Base-by-base conservation (phyloP, 768 basidiomycete genomes). In the Tricholoma hemisulphureum region DNA sequence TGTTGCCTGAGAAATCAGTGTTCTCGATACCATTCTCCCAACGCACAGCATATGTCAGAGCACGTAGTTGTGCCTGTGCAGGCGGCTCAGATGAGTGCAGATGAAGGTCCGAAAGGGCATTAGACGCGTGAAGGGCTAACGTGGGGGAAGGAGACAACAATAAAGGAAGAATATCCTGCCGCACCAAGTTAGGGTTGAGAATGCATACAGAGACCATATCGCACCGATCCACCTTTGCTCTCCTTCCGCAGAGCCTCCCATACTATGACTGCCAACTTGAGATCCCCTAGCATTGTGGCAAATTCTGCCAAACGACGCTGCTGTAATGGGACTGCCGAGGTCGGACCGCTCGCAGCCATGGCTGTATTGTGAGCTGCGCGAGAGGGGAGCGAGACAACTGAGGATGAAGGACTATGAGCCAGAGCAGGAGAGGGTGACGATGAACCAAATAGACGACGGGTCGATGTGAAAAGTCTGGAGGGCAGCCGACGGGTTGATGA, bases 261-360 rank as follows among this genome's bases (percentile, higher is more conserved):
- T 3, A 95, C 84, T 7, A 75, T 73, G 2, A 83, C 77, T 0
- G 95, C 96, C 29, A 95, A 79, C 63, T 91, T 93, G 69, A 86
- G 85, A 71, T 99, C 97, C 3, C 94, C 90, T 2, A 98, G 73
- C 58, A 95, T 84, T 18, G 97, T 97, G 8, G 93, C 87, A 73
- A 98, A 95, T 71, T 99, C 97, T 9, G 95, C 97, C 3, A 98
- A 77, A n/a, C 96, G 86, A 45, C 94, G 82, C 61, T 88, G 85
- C 64, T 89, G 91, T 4, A 86, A 79, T 6, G 84, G 84, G 6
- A 82, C 79, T 24, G 77, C 66, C 37, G 52, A 24, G 45, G 50
- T 34, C 6, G 60, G 43, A 57, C 60, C 35, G 56, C 65, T 21
- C 58, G 58, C 37, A 65, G 62, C 31, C 65, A 67, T 54, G 20